A percentile compares a stretch with the other conserved stretches of the same genome.
These are phyloP conservation scores for Colletotrichum horii DNA, from an alignment of 2,329 filamentous ascomycete genomes.

Conservation along the genomic window DNA sequence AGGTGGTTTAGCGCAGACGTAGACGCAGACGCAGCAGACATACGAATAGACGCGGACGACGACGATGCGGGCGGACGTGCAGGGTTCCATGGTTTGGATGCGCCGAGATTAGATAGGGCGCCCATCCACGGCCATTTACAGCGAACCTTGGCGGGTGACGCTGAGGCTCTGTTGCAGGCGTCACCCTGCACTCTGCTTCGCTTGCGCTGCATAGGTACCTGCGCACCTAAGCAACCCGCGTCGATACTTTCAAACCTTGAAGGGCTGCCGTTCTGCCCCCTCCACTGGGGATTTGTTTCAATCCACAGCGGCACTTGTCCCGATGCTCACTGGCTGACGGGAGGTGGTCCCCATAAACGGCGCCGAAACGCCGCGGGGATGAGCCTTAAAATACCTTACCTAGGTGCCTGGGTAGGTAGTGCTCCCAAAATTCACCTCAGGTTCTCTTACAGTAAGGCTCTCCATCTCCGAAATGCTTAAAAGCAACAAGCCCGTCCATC, in stretches of 20 bases:
- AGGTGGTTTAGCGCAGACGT: neutral
- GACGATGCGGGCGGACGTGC: neutral
- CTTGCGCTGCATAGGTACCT: neutral
- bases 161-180: constrained; percentile 1
- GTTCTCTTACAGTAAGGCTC: neutral
- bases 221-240: neutral
- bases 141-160: constrained; percentile 1
- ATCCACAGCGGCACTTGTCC: neutral
- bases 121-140: neutral
- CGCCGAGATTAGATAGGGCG: constrained; percentile 4
- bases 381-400: neutral
- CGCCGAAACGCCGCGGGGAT: constrained; percentile 1
- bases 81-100: neutral
- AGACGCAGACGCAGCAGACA: neutral
- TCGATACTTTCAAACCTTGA: neutral
- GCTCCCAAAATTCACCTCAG: neutral
- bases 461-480: neutral
- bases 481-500: neutral
- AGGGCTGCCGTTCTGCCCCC: neutral
- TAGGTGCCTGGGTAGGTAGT: neutral
- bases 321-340: neutral
- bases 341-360: neutral
- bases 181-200: neutral
- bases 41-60: neutral
- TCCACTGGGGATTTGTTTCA: neutral